These are phyloP conservation scores for Clonostachys sp. DNA, from an alignment of 2,329 filamentous ascomycete species.

Conservation along the genomic window DNA sequence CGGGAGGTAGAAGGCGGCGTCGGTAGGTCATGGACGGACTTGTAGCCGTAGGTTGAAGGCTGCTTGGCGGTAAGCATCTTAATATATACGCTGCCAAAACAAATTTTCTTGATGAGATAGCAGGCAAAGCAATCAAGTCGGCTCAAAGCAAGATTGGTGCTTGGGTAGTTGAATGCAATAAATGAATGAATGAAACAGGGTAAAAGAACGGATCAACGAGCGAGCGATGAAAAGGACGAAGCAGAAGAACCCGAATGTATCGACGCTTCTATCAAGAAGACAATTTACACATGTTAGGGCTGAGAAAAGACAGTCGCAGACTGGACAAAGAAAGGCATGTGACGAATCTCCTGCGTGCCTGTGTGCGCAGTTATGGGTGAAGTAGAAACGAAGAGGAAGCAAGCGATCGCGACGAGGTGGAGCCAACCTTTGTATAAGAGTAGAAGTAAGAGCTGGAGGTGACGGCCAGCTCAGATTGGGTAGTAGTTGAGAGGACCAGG, in stretches of 20 bases:
- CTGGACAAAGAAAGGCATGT: not conserved
- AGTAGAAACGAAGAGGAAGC: not conserved
- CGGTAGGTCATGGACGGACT: conserved; percentile 57
- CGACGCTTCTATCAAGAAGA: too few relatives aligned
- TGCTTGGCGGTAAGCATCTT: conserved; percentile 61
- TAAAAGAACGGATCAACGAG: too few relatives aligned
- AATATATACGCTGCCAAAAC: conserved; percentile 5
- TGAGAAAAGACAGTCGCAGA: not conserved
- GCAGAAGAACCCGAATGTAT: too few relatives aligned
- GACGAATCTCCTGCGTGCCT: too few relatives aligned
- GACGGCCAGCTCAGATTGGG: conserved; percentile 38
- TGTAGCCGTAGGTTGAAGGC: conserved; percentile 54
- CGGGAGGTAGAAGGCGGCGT: conserved; percentile 52
- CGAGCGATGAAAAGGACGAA: too few relatives aligned
- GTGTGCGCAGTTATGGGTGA: too few relatives aligned
- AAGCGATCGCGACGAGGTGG: conserved; percentile 9
- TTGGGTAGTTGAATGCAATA: too few relatives aligned
- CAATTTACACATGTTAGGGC: too few relatives aligned
- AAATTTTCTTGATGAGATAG: too few relatives aligned
- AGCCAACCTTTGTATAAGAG: conserved; percentile 26
- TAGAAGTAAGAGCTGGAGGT: conserved; percentile 33
- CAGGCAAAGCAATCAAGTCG: too few relatives aligned
- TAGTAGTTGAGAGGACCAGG: conserved; percentile 31
- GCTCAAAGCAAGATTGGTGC: too few relatives aligned
- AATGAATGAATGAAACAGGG: too few relatives aligned